Base-by-base conservation (phyloP, 306 rosid genomes). In the Vigna hirtella region DNA sequence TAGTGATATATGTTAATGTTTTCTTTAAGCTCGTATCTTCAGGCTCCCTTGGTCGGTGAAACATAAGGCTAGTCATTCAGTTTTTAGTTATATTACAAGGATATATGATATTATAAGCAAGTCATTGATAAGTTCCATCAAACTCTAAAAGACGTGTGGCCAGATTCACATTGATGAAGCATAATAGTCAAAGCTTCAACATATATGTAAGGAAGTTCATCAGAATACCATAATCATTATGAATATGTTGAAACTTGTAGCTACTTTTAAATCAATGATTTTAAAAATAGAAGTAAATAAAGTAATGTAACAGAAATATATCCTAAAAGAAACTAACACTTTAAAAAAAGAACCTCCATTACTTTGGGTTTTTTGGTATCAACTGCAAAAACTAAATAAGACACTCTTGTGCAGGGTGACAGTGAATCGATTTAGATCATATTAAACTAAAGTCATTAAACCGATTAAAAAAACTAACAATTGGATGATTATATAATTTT, bases 191-290 rank as follows among this genome's bases (percentile, higher is more conserved):
- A 53, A 50, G 58, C 28, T 53, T 59, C 42, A n/a, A 17, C 18
- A 26, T 16, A 16, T 10, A 59, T 11, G 18, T 26, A 28, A 12
- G 66, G 66, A 58, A 58, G 7, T 58, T 34, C 65, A 5, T 58
- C 22, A 58, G 66, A 58, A 58, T 26, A 11, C 65, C 65, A 26
- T 58, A 58, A 58, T 58, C n/a, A 58, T 58, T 26, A 24, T 58
- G 65, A 36, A 58, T 58, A 16, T 24, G n/a, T 58, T 24, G 65
- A 58, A 58, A 58, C 38, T 58, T 58, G 9, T 4, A 58, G 65
- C 45, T 7, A 40, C 45, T 58, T 7, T 24, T 58, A 1, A 4
- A 58, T 5, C 40, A 58, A 58, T 26, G 38, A 1, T 13, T 58
- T 58, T 13, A 58, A 36, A 24, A 58, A 5, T 58, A 26, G 40